Percentiles rank a stretch among this genome's conserved stretches.
These are phyloP conservation scores for Besnoitia besnoiti DNA, from an alignment of 169 alveolate genomes.

Conservation along the genomic window DNA sequence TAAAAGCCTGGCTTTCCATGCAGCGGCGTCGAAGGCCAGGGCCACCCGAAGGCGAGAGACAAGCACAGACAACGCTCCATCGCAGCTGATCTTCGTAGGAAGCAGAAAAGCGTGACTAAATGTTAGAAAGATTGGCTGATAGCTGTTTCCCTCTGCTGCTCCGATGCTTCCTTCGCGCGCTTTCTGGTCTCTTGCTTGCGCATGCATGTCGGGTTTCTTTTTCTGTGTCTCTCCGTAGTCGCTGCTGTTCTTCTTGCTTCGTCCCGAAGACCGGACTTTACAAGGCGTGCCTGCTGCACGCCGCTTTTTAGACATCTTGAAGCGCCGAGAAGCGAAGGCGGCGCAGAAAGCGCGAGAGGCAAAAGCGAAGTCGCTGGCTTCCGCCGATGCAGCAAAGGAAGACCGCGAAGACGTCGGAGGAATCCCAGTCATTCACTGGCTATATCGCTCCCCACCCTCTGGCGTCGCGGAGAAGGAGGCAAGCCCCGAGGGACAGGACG, in stretches of 20 bases:
- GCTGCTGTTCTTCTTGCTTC: not conserved
- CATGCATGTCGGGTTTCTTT: not conserved
- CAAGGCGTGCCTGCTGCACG: slow-evolving; percentile 20
- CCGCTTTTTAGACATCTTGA: not conserved
- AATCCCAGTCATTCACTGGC: slow-evolving; percentile 10
- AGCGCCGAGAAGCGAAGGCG: not conserved
- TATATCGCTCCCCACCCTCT: not conserved
- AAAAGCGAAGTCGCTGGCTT: not conserved
- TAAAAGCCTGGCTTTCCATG: too few species aligned
- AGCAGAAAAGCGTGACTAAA: too few species aligned
- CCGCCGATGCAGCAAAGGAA: not conserved
- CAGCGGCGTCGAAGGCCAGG: too few species aligned
- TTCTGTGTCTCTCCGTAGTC: not conserved
- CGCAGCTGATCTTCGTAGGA: too few species aligned
- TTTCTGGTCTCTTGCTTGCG: too few species aligned
- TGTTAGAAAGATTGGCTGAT: too few species aligned
- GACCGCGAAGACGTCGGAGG: not conserved
- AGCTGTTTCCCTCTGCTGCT: too few species aligned
- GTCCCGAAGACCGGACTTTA: not conserved
- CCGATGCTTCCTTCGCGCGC: too few species aligned
- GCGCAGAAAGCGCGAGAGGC: not conserved
- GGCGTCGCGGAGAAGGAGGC: not conserved
- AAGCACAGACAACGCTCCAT: too few species aligned
- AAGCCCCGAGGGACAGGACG: not conserved
- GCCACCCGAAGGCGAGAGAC: too few species aligned